Base-by-base conservation (phyloP, 208 protist species). In the Trypanosoma boissoni region DNA sequence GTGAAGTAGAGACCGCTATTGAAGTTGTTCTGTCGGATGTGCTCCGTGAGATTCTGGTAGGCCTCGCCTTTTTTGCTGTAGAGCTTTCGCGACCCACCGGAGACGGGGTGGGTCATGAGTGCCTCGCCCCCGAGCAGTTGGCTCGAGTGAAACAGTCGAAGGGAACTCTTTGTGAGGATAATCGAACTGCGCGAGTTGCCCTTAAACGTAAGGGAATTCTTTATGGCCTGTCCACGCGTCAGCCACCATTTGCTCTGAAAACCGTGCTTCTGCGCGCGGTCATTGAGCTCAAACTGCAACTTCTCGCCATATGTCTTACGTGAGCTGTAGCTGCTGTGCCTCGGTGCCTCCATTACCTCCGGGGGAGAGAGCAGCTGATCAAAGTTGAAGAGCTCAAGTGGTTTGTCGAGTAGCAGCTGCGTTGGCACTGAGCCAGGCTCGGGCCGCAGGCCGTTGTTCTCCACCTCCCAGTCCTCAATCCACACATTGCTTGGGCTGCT, bases 1-100 rank as follows among this genome's bases (percentile, higher is more conserved):
- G 87, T 91, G 62, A 94, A 94, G 79, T 91, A 90, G 23, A 94
- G 73, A 14, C 87, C 87, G 67, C 83, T 94, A 70, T 94, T 89
- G 69, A 91, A 94, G 49, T 72, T 64, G 65, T 94, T 91, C 23
- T 72, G 58, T 58, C 86, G 83, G 68, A 94, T 88, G 74, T 89
- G 77, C 18, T 91, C 84, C 24, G 48, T 52, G 42, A 94, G 66
- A 0, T 74, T 43, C 26, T 74, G 58, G 56, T 62, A 94, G 28
- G 58, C 53, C 12, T 91, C 82, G 10, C 76, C 69, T 46, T 80
- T 80, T 57, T 78, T 79, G 66, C 60, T 83, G 79, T 91, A 91
- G 43, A 91, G 55, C 28, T 76, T 76, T 18, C 87, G 80, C 57
- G 74, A 90, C 28, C 83, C 82, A 50, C 87, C 87, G 53, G 78